These are phyloP conservation scores for Friedmanniomyces endolithicus DNA, from an alignment of 495 filamentous ascomycete genomes.

Conservation along the genomic window DNA sequence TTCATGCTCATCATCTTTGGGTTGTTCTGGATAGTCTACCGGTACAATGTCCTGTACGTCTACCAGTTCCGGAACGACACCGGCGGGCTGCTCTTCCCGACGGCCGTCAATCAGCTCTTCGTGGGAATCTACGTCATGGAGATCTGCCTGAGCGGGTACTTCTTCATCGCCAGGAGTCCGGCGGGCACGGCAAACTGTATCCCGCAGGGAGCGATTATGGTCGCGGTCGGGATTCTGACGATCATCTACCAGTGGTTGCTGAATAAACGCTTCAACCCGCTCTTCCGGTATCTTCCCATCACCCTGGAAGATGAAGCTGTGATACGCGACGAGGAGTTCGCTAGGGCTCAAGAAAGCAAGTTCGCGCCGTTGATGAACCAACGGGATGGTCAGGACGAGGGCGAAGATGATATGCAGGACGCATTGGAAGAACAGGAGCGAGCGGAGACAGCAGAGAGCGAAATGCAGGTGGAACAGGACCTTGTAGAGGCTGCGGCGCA, in stretches of 20 bases:
- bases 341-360: constrained; percentile 54
- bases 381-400: constrained; percentile 33
- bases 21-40: constrained; percentile 90
- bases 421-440: constrained; percentile 32
- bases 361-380: constrained; percentile 32
- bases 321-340: constrained; percentile 76
- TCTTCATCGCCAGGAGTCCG: constrained; percentile 67
- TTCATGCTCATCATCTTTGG: constrained; percentile 92
- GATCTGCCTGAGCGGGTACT: constrained; percentile 75
- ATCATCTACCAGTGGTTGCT: constrained; percentile 69
- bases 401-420: constrained; percentile 35
- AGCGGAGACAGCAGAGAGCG: constrained; percentile 31
- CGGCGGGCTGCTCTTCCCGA: constrained; percentile 83
- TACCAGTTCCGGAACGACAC: constrained; percentile 85
- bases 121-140: constrained; percentile 94
- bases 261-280: constrained; percentile 72
- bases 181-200: constrained; percentile 49
- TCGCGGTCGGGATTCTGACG: constrained; percentile 58
- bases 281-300: constrained; percentile 83
- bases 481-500: constrained; percentile 28
- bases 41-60: constrained; percentile 94
- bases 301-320: constrained; percentile 93
- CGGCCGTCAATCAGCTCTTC: constrained; percentile 91
- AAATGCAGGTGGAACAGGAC: constrained; percentile 44
- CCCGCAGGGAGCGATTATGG: constrained; percentile 83